Conservation (phyloP, 495 filamentous ascomycete species). For the Extremus antarcticus region DNA sequence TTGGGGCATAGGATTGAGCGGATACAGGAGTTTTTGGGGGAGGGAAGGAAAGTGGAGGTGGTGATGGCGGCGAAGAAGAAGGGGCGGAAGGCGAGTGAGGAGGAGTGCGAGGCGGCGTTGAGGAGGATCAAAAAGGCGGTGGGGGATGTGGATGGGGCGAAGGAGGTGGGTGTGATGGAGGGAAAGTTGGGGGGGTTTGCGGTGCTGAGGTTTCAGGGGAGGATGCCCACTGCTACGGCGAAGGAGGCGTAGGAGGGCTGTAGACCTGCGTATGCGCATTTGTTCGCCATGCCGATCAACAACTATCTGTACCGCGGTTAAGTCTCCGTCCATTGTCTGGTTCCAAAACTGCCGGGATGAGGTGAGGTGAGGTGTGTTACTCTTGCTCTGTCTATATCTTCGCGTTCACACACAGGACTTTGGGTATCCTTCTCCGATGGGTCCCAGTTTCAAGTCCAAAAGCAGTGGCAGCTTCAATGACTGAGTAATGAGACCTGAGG, state of each 20-base stretch:
- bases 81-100: constrained; percentile 22
- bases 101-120: constrained; percentile 24
- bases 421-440: no score
- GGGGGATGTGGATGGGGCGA: constrained; percentile 17
- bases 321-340: no score
- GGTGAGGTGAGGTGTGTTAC: no score
- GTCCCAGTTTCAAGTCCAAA: no score
- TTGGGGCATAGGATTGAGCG: constrained; percentile 25
- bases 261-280: no score
- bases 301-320: no score
- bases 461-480: no score
- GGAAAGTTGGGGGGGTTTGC: constrained; percentile 26
- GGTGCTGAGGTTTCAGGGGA: constrained; percentile 25
- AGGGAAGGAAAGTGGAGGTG: constrained; percentile 32
- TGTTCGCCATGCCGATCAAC: no score
- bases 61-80: constrained; percentile 26
- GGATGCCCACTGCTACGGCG: neutral
- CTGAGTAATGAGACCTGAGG: no score
- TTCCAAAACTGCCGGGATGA: no score
- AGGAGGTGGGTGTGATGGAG: constrained; percentile 22
- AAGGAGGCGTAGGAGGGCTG: constrained; percentile 2
- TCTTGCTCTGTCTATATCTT: no score
- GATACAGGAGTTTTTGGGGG: constrained; percentile 24
- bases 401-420: no score
- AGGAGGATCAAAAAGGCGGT: constrained; percentile 16